Percentiles rank a stretch among this genome's conserved stretches.
Conservation (phyloP, 345 rosid species). For the Microthlaspi erraticum region DNA sequence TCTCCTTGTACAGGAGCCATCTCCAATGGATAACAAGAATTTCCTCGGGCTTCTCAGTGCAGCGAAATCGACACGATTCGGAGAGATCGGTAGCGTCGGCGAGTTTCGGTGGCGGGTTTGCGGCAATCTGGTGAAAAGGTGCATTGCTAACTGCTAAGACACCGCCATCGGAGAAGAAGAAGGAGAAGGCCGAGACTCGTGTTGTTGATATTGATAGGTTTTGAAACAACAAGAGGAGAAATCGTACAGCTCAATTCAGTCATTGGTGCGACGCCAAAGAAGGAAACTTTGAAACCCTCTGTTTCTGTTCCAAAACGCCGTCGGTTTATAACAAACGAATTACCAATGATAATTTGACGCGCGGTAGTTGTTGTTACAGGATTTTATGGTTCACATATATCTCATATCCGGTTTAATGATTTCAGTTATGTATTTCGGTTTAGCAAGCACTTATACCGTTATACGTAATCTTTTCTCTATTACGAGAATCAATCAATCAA, state of each 20-base stretch:
- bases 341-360: conserved; percentile 15
- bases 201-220: conserved; percentile 28
- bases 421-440: no score
- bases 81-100: conserved; percentile 40
- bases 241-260: conserved; percentile 12
- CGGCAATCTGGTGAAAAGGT: conserved; percentile 33
- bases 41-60: conserved; percentile 14
- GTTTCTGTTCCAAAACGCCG: conserved; percentile 11
- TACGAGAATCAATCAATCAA: no score
- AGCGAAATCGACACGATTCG: conserved; percentile 34
- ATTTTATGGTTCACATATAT: no score
- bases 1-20: conserved; percentile 28
- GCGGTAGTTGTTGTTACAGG: conserved; percentile 22
- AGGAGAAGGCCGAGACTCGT: conserved; percentile 1
- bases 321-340: conserved; percentile 8
- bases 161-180: conserved; percentile 44
- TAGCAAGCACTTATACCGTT: no score
- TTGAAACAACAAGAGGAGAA: not conserved
- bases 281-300: conserved; percentile 28
- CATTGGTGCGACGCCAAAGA: conserved; percentile 33
- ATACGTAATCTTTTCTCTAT: no score
- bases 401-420: no score
- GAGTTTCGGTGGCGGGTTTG: conserved; percentile 29
- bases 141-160: conserved; percentile 36
- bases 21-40: conserved; percentile 36